Evolutionary conservation across 768 basidiomycete genomes (phyloP).

Genomic region (Pleurotus giganteus): DNA sequence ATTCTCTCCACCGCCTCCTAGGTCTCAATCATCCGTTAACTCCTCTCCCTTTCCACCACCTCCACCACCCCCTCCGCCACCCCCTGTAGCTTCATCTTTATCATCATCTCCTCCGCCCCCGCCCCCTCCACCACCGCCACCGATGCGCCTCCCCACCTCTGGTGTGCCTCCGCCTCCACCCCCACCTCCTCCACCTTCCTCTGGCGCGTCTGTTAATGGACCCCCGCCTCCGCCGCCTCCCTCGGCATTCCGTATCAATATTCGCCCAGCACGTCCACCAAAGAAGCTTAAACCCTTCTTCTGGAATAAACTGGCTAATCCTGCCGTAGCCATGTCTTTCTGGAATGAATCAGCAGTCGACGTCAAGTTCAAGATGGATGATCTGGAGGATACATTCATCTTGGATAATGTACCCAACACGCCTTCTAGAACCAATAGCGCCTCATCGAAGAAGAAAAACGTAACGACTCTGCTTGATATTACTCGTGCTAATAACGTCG

Average conservation of each 20-base stretch:
- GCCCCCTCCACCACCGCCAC: constrained; percentile 16
- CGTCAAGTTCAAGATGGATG: constrained; percentile 55
- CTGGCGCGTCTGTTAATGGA: too few relatives aligned
- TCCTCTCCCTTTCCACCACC: constrained; percentile 22
- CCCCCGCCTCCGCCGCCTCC: constrained; percentile 33
- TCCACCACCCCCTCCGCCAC: constrained; percentile 17
- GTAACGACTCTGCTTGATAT: constrained; percentile 76
- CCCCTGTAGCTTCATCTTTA: too few relatives aligned
- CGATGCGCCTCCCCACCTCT: constrained; percentile 26
- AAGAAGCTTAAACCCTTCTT: constrained; percentile 83
- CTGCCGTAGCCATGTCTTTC: constrained; percentile 49
- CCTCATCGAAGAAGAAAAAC: constrained; percentile 49
- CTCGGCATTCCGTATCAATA: constrained; percentile 30
- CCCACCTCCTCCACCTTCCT: constrained; percentile 34
- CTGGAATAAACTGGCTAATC: constrained; percentile 75
- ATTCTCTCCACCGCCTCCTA: constrained; percentile 29
- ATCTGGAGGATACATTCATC: constrained; percentile 73
- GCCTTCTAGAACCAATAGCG: constrained; percentile 34
- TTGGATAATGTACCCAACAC: constrained; percentile 46
- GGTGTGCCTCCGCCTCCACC: constrained; percentile 33
- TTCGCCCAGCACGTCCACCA: constrained; percentile 36
- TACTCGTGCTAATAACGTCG: constrained; percentile 81
- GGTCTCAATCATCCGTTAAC: constrained; percentile 22
- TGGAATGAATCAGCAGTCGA: constrained; percentile 60
- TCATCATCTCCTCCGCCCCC: constrained; percentile 24